Base-by-base conservation (phyloP, 1,284 basidiomycete species). In the Ganoderma boninense region DNA sequence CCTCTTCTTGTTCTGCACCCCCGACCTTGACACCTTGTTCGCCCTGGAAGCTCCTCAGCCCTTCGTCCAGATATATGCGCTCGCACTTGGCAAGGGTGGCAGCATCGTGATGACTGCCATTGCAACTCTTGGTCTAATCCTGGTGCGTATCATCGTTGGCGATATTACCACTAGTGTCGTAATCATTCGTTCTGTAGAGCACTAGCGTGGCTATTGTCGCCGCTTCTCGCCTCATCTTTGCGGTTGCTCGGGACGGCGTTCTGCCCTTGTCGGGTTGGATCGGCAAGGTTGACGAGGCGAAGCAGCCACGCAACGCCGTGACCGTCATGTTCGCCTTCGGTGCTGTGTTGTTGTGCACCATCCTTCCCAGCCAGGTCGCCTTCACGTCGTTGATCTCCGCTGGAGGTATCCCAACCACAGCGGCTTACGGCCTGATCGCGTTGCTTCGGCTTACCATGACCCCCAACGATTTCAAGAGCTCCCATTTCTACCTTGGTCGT, bases 221-320 rank as follows among this genome's bases (percentile, higher is more conserved):
- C 3, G 89, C 95, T 16, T 96, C 94, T 18, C 89, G 95, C 7
- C 87, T 97, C 43, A 87, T 97, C 57, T 96, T 93, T 75, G 95
- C 95, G 18, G 92, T 97, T 64, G 95, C 95, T 23, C 91, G 95
- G 67, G 95, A 97, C 75, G 95, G 95, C 42, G 94, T 96, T 0
- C 84, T 97, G 20, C 95, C 95, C 0, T 79, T 94, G 68, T 95
- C 93, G 0, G 72, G 82, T 10, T 96, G 94, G 95, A 93, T 96
- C 67, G 90, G 93, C 54, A 82, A 86, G 73, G 92, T 96, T 57
- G 89, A 92, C 59, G 71, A 80, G 0, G 81, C 87, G 20, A 91
- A 93, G 2, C 92, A 95, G 75, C 95, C 95, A 0, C 87, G 85
- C 69, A 92, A 95, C 78, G 94, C 95, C 10, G 90, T 95, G 10